Evolutionary conservation across 495 filamentous ascomycete species (phyloP), one percentile per base, ranked within the genome.

Genomic region (Aspergillus coremiiformis): DNA sequence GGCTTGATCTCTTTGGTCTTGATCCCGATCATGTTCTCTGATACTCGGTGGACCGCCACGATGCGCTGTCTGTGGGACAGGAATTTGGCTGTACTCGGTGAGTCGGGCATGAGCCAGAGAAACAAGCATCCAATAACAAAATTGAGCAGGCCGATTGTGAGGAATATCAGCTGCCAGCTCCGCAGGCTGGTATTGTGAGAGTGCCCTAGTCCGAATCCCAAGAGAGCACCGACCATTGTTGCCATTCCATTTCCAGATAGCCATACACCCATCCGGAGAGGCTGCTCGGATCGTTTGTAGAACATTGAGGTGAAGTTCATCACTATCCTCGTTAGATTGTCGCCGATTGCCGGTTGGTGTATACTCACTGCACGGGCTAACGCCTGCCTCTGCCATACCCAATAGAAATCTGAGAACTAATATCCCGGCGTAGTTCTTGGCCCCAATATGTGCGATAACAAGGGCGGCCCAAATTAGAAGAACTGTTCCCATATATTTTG

Each of bases 261-360:
- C 81, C 84, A 87, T 61, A 83, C 77, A 0, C 78, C 77, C 35
- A 84, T 82, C 4, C 78, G 75, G 0, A 76, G 62, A 0, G 81
- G 76, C 61, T 86, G 84, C 53, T 87, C 83, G 39, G 78, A 73
- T 19, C 83, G 82, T 39, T 74, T 80, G 61, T 84, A 87, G 77
- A 84, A 86, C 77, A 85, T 85, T 11, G 81, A 75, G 0, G 80
- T 83, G 12, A 87, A 69, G 26, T 83, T 69, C 53, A 69, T 65
- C 62, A 70, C 65, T 68, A 27, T 17, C n/a, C 20, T 42, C 10
- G n/a, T 55, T 49, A 55, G 50, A 10, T 11, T 17, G 23, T 1
- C 48, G n/a, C 24, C 33, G 5, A 22, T 19, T 1, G 22, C 5
- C 24, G 29, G 12, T 19, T n/a, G n/a, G 6, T 11, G 0, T 19